Base-by-base conservation (phyloP, 2,329 filamentous ascomycete species). In the Phaeoacremonium minimum region DNA sequence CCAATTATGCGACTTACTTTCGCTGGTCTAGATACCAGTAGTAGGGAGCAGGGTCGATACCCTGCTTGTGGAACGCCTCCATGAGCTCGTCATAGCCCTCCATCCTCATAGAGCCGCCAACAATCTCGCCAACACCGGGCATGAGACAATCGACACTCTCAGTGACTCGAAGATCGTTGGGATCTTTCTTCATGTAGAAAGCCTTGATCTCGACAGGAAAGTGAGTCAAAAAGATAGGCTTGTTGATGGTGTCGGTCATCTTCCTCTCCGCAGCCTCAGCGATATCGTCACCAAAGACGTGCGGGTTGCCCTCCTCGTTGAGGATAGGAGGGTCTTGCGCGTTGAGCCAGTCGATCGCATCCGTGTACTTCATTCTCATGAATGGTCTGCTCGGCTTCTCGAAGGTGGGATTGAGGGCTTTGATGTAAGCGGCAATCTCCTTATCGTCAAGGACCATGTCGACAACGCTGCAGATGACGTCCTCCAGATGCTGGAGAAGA, bases 21-120 rank as follows among this genome's bases (percentile, higher is more conserved):
- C 90, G 76, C 77, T 95, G 89, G 67, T 96, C 93, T 19, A 89
- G 94, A 70, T 97, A 98, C 93, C 93, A 98, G 75, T 94, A 97
- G 69, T 97, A 97, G 31, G 84, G 82, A 50, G 77, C 77, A 15
- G 89, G 80, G 51, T 87, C 80, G 60, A 97, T 94, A 28, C 83
- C 84, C 65, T 96, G 85, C 44, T 84, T 80, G 63, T 88, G 80
- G 61, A 94, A 98, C 1, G 87, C 93, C 16, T 75, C 82, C 73
- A 96, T 82, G 48, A 96, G 69, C 71, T 95, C 89, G 12, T 95
- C 86, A 58, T 87, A 88, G 57, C 87, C 82, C 57, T 90, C 81
- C 78, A 96, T 94, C 62, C 93, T 89, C 91, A 98, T 97, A 50
- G 82, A 89, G 5, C 91, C 93, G 44, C 93, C 91, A 3, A 97